phyloP scores from a whole-genome alignment of 495 filamentous ascomycete species.

The Podospora pseudocomata region DNA sequence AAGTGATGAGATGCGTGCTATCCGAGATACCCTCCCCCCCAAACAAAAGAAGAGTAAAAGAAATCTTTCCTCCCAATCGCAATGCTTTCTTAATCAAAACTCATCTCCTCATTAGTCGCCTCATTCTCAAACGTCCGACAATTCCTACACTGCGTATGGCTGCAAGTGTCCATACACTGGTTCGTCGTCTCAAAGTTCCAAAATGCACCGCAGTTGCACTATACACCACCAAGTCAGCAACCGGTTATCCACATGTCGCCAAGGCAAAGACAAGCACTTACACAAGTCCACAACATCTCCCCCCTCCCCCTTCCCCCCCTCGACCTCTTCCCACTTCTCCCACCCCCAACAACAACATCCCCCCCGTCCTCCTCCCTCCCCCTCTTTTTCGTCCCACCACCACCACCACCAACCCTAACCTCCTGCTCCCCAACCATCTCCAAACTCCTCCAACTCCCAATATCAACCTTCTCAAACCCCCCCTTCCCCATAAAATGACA shows the following conservation, averaged over 20 bases:
- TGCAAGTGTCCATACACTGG: constrained; percentile 9
- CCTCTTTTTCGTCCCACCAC: constrained; percentile 4
- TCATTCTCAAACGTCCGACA: not conserved
- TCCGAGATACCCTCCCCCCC: too few relatives aligned
- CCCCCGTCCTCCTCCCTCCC: not conserved
- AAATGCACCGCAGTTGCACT: constrained; percentile 8
- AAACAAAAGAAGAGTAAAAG: too few relatives aligned
- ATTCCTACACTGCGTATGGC: constrained; percentile 1
- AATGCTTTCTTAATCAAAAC: not conserved
- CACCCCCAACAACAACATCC: not conserved
- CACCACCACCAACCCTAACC: not conserved
- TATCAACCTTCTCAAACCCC: constrained; percentile 27
- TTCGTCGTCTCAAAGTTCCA: not conserved
- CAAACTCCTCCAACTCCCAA: constrained; percentile 38
- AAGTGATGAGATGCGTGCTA: too few relatives aligned
- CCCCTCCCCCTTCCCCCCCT: not conserved
- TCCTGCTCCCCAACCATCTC: constrained; percentile 10
- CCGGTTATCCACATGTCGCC: not conserved
- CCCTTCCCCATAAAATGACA: constrained; percentile 60
- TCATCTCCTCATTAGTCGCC: not conserved
- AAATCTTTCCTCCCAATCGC: too few relatives aligned
- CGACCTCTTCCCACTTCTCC: constrained; percentile 8
- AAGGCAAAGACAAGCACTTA: constrained; percentile 3
- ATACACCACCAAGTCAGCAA: not conserved
- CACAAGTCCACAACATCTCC: constrained; percentile 15